Base-by-base conservation (phyloP, 805 yeast species). In the Saccharomycopsis amapae region DNA sequence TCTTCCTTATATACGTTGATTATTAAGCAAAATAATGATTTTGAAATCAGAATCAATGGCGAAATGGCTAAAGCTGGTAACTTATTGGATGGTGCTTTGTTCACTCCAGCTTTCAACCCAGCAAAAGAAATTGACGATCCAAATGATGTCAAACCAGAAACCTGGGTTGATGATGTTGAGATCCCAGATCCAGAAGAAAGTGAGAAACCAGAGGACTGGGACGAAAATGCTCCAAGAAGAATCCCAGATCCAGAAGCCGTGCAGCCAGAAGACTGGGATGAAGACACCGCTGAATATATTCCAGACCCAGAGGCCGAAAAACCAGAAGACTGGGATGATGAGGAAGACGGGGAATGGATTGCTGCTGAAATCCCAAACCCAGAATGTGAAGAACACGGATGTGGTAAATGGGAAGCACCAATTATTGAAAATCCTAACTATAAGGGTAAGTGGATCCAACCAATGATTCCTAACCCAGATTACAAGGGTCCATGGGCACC, bases 251-350 rank as follows among this genome's bases (percentile, higher is more conserved):
- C 88, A 17, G 63, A 67, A 3, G 83, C 81, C 5, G 57, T 40
- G 5, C 82, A 76, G 61, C 97, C 97, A 5, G 81, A 65, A 23
- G 81, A 75, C 51, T 89, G 97, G 97, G 76, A 78, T 54, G 95
- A 81, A 56, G 70, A 71, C 18, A 73, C 70, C 22, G 72, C 75
- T 9, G 70, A 64, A 49, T 75, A 63, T 50, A 76, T 89, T 47
- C 63, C 73, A 9, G 93, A 88, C 60, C 87, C 94, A 33, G 69
- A 67, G 1, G 81, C 85, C 24, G 58, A 50, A 26, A 75, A 71
- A 56, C 96, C 96, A 17, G 81, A 69, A 38, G 81, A 74, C 57
- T 88, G 96, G 96, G 85, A 85, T 58, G 95, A 85, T 35, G 89
- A 81, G 54, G 89, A 83, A 59, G 95, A 87, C 59, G 96, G 96